These are phyloP conservation scores for Schizophyllum amplum DNA, from an alignment of 1,284 basidiomycete genomes.

Conservation along the genomic window DNA sequence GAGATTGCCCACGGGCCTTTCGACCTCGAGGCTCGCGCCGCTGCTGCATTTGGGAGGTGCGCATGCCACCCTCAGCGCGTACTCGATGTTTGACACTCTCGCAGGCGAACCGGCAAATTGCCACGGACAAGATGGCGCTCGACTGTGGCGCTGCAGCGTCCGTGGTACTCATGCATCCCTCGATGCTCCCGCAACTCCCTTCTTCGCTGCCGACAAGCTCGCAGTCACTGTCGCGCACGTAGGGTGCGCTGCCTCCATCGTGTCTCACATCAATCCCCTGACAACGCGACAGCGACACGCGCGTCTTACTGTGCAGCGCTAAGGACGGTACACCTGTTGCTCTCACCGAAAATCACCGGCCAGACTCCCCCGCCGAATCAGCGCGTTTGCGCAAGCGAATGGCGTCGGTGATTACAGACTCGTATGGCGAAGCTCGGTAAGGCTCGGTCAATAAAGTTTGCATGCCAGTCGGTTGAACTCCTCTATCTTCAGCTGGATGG, in stretches of 20 bases:
- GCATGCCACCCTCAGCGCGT: conserved; percentile 15
- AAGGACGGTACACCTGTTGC: conserved; percentile 65
- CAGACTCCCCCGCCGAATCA: conserved; percentile 83
- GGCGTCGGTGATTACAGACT: conserved; percentile 87
- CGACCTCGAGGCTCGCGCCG: conserved; percentile 72
- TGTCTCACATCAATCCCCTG: conserved; percentile 2
- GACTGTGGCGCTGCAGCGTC: conserved; percentile 86
- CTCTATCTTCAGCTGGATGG: conserved; percentile 76
- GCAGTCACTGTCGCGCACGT: conserved; percentile 87
- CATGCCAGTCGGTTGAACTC: conserved; percentile 2
- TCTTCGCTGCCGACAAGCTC: conserved; percentile 66
- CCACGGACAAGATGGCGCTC: conserved; percentile 51
- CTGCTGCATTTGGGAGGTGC: conserved; percentile 79
- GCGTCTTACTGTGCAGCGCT: conserved; percentile 75
- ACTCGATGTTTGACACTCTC: conserved; percentile 8
- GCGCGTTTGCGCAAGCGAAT: conserved; percentile 83
- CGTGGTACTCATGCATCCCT: conserved; percentile 85
- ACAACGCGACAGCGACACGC: conserved; percentile 64
- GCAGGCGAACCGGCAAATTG: conserved; percentile 57
- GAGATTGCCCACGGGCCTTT: conserved; percentile 25
- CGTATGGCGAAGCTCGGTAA: conserved; percentile 87
- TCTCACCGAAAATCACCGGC: conserved; percentile 90
- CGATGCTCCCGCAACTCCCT: conserved; percentile 64
- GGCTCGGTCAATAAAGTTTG: conserved; percentile 15
- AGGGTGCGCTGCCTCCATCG: conserved; percentile 45